phyloP scores from a whole-genome alignment of 805 yeast genomes.

The Pichia phayaonensis region DNA sequence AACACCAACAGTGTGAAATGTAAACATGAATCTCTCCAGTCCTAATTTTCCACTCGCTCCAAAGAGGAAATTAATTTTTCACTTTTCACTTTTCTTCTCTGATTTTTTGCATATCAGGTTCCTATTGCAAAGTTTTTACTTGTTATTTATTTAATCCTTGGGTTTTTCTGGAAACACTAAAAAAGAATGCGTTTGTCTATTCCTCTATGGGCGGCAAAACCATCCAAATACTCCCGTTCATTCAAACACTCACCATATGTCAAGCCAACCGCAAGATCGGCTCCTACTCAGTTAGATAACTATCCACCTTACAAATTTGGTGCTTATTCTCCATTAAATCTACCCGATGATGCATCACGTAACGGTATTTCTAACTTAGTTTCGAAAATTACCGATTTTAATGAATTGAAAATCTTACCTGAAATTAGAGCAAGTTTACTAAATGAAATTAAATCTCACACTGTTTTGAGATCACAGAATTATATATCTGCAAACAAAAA shows the following conservation, averaged over 20 bases:
- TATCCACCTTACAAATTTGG: constrained; percentile 37
- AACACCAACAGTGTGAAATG: background rate
- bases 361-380: constrained; percentile 34
- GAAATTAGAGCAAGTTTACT: constrained; percentile 55
- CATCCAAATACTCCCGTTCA: background rate
- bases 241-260: background rate
- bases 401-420: constrained; percentile 60
- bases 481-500: constrained; percentile 22
- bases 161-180: background rate
- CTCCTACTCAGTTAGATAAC: constrained; percentile 7
- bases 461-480: constrained; percentile 34
- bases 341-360: constrained; percentile 30
- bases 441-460: constrained; percentile 41
- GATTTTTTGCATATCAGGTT: background rate
- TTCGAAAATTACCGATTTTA: constrained; percentile 52
- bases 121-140: background rate
- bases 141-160: background rate
- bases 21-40: background rate
- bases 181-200: background rate
- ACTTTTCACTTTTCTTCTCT: background rate
- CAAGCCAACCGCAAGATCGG: background rate
- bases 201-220: background rate
- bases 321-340: constrained; percentile 38
- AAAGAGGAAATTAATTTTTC: background rate
- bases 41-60: background rate